These are phyloP conservation scores for Nidularia pulvinata DNA, from an alignment of 768 basidiomycete genomes.

Conservation along the genomic window DNA sequence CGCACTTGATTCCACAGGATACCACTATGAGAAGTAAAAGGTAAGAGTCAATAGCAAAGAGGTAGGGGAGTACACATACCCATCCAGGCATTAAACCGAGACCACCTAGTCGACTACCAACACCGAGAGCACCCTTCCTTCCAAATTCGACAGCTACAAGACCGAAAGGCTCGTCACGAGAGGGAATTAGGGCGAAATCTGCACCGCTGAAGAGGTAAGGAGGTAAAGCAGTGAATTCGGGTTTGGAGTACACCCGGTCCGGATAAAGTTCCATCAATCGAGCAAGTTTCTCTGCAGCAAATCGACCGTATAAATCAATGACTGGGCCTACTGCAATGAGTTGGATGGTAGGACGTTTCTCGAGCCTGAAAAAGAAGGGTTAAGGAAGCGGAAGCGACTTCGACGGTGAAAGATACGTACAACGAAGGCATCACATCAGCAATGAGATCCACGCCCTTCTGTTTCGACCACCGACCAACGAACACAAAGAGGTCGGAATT, in stretches of 20 bases:
- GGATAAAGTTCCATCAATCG: constrained; percentile 96
- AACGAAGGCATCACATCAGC: constrained; percentile 93
- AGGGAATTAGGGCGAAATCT: constrained; percentile 94
- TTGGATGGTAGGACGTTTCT: constrained; percentile 86
- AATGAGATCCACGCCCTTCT: constrained; percentile 97
- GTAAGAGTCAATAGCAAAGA: too few species aligned
- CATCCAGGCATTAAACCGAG: constrained; percentile 98
- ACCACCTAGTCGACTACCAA: constrained; percentile 92
- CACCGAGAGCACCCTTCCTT: constrained; percentile 94
- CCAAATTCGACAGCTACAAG: constrained; percentile 96
- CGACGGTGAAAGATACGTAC: constrained; percentile 38
- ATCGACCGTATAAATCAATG: constrained; percentile 93
- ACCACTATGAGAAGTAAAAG: constrained; percentile 61
- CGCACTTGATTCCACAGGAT: constrained; percentile 93
- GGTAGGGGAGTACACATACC: constrained; percentile 47
- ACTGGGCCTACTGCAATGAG: constrained; percentile 91
- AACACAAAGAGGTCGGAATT: constrained; percentile 92
- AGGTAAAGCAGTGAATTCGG: constrained; percentile 93
- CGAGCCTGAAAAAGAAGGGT: constrained; percentile 47
- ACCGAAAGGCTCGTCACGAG: constrained; percentile 96
- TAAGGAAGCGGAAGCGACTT: constrained; percentile 3
- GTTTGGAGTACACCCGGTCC: constrained; percentile 93
- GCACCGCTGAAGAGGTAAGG: constrained; percentile 95
- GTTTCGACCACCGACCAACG: constrained; percentile 98
- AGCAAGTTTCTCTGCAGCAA: constrained; percentile 92